phyloP scores from a whole-genome alignment of 2,329 filamentous ascomycete genomes.

The Sporothrix humicola region DNA sequence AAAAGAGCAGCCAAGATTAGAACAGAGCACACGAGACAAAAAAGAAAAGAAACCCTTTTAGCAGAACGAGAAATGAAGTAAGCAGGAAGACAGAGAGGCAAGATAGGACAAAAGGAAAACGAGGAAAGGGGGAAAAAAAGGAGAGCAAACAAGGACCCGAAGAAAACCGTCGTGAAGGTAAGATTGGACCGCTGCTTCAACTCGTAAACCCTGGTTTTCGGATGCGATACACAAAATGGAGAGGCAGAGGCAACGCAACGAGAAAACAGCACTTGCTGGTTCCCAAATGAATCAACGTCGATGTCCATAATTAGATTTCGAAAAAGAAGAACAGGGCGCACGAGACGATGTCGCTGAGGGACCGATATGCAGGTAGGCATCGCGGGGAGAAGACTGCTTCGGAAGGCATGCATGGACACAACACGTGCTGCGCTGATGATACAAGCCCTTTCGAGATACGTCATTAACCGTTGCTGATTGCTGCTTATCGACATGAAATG shows the following conservation, averaged over 20 bases:
- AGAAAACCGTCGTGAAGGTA: conserved; percentile 7
- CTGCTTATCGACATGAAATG: background rate
- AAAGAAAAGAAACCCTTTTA: conserved; percentile 17
- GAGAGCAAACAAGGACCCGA: conserved; percentile 25
- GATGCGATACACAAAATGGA: background rate
- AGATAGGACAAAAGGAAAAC: background rate
- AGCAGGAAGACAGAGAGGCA: background rate
- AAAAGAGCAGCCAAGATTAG: conserved; percentile 12
- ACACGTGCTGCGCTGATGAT: background rate
- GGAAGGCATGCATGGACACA: background rate
- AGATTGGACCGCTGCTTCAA: conserved; percentile 24
- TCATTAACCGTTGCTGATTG: background rate
- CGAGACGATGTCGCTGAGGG: background rate
- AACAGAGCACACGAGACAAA: background rate
- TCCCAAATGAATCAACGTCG: background rate
- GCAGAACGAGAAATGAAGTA: background rate
- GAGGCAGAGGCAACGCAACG: background rate
- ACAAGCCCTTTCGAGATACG: background rate
- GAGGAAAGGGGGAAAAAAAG: background rate
- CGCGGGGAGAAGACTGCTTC: background rate
- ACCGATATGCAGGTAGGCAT: conserved; percentile 5
- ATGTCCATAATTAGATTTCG: background rate
- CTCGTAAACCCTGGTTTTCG: conserved; percentile 3
- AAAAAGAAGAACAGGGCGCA: background rate
- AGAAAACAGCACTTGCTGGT: conserved; percentile 15